phyloP scores from a whole-genome alignment of 768 basidiomycete genomes.

The Sarcodon aspratus region DNA sequence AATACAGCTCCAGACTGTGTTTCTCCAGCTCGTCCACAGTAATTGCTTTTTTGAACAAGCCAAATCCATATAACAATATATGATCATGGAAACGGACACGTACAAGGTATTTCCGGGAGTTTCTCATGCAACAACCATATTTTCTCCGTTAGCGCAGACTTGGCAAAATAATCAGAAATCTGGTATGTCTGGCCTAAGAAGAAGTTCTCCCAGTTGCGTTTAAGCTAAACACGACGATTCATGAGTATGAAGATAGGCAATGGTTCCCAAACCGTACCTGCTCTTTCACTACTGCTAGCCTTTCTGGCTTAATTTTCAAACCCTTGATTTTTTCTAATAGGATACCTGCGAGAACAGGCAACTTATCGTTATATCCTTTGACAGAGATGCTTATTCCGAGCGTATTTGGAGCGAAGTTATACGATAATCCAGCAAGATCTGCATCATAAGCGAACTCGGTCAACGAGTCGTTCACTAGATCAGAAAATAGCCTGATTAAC shows the following conservation, averaged over 20 bases:
- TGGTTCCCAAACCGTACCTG: conserved; percentile 36
- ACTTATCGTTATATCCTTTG: conserved; percentile 89
- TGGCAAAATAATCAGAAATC: conserved; percentile 65
- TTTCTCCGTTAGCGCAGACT: conserved; percentile 57
- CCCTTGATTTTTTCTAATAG: conserved; percentile 60
- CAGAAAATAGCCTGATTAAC: conserved; percentile 53
- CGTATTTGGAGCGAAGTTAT: conserved; percentile 48
- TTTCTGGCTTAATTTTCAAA: conserved; percentile 52
- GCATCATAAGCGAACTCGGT: conserved; percentile 91
- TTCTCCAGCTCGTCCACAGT: conserved; percentile 57
- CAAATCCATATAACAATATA: not conserved
- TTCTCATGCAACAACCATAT: conserved; percentile 75
- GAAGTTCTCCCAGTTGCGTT: conserved; percentile 79
- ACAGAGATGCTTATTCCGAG: conserved; percentile 60
- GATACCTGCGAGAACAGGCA: conserved; percentile 58
- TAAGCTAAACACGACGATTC: conserved; percentile 31
- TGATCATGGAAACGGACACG: conserved; percentile 16
- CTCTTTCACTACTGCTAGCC: conserved; percentile 77
- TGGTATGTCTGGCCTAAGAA: conserved; percentile 75
- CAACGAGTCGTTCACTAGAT: conserved; percentile 81
- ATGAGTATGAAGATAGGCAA: not conserved
- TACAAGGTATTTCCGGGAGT: conserved; percentile 63
- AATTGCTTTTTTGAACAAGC: conserved; percentile 35
- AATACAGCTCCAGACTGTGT: conserved; percentile 50
- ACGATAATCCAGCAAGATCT: conserved; percentile 78